Base-by-base conservation (phyloP, 2,329 filamentous ascomycete genomes). In the Phaeosphaeria sp. region DNA sequence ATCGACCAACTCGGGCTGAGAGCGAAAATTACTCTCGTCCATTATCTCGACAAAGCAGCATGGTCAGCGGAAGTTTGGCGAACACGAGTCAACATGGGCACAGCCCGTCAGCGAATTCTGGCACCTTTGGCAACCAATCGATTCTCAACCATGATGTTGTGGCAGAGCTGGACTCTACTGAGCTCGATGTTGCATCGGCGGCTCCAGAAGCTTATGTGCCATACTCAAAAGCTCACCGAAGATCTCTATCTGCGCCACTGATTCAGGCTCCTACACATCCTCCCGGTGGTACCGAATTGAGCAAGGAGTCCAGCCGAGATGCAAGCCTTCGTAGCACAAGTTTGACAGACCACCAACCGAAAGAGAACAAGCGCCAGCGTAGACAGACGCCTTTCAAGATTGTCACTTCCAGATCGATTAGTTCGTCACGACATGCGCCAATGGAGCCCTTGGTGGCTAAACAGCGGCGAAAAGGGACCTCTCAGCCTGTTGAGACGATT, bases 321-420 rank as follows among this genome's bases (percentile, higher is more conserved):
- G 22, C 56, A 5, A 55, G 54, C 46, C 51, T 59, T 27, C 53
- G 54, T 21, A 56, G 53, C 22, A 54, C 52, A 18, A 68, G 55
- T 17, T 55, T 52, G 7, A 56, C 58, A 10, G 50, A 39, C 25
- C 54, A 50, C 30, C 53, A 56, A 17, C 25, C 54, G 23, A 54
- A 58, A 27, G 63, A 65, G 7, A 60, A 54, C 44, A 75, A 72
- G 46, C 62, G 63, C n/a, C 65, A 60, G 21, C 63, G 69, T 44
- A 64, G 69, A 15, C 70, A 73, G 49, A 72, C 67, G 15, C 71
- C 72, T 9, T 71, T 65, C 54, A 69, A 64, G 55, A 36, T 68
- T 9, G 39, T 54, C 4, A 46, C 43, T 44, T 55, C 62, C 22
- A 46, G 43, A n/a, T 21, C 52, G 9, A 60, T 57, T 2, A 53